Evolutionary conservation across 108 stramenopile species (phyloP), one percentile per base, ranked within the genome.

Genomic region (Skeletonema potamos): DNA sequence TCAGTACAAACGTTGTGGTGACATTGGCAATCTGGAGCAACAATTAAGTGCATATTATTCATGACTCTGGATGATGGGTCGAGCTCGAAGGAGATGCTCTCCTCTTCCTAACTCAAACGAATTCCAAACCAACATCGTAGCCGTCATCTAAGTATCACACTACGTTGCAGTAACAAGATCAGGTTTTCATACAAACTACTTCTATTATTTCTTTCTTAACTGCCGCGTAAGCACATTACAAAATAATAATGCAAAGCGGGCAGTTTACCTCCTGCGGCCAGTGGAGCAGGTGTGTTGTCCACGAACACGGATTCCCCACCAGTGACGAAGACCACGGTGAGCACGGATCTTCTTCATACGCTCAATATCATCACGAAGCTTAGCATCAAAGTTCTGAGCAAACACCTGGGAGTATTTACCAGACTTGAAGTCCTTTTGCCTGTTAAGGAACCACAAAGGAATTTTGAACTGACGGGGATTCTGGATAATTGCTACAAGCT

Each of bases 271-370:
- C 66, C 96, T 91, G 81, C 99, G 96, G 85, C 98, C 98, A 73
- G 99, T 99, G 77, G 99, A 97, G 92, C 96, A 97, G 72, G 99
- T 99, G 97, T 99, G 99, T 91, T 99, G 99, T 68, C 99, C 99
- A 87, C 99, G 96, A 37, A 99, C 99, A 66, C 98, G 91, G 84
- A 98, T 86, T 66, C 96, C 95, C 99, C 98, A 99, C 97, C 95
- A 98, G 96, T 99, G 99, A 87, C 99, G 95, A 71, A 99, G 83
- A 96, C 99, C 99, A 79, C 98, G 97, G 87, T 99, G 98, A 64
- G 96, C 93, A 76, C 97, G 89, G 71, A 97, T 95, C 86, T 97
- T 97, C 95, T 97, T 97, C 68, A 99, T 83, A 66, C 97, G 85
- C 90, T 99, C 98, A 70, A 99, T 91, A 87, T 99, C 99, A 65